A percentile compares a stretch with the other conserved stretches of the same genome.
These are phyloP conservation scores for Arthrobotrys megalospora DNA, from an alignment of 2,329 filamentous ascomycete species.

Conservation along the genomic window DNA sequence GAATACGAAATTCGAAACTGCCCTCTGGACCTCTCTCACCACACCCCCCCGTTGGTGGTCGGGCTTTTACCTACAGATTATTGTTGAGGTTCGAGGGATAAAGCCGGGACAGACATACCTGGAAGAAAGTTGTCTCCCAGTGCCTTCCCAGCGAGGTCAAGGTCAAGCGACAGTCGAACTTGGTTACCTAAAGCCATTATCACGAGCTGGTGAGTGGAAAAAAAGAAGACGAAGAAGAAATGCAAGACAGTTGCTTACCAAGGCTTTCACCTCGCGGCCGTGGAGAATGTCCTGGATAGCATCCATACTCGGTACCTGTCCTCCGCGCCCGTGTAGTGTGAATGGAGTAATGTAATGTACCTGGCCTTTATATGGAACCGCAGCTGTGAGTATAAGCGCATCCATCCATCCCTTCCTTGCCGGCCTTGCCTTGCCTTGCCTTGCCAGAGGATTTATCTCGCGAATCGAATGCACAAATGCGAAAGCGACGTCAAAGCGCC, in stretches of 20 bases:
- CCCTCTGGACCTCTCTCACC: conserved; percentile 26
- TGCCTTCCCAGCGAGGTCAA: conserved; percentile 50
- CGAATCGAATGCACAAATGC: conserved; percentile 51
- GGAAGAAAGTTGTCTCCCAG: conserved; percentile 23
- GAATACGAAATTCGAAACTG: conserved; percentile 39
- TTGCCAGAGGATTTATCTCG: conserved; percentile 28
- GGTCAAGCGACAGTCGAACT: conserved; percentile 51
- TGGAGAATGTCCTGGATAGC: background rate
- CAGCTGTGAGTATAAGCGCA: conserved; percentile 29
- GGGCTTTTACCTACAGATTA: conserved; percentile 48
- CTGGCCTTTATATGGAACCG: conserved; percentile 44
- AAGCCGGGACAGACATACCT: conserved; percentile 9
- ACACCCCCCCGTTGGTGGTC: conserved; percentile 46
- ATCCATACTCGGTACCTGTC: background rate
- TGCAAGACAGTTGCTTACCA: too few relatives aligned
- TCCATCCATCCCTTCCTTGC: conserved; percentile 7
- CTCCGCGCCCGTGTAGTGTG: too few relatives aligned
- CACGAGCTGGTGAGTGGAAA: conserved; percentile 44
- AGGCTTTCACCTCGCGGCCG: too few relatives aligned
- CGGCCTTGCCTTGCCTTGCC: conserved; percentile 4
- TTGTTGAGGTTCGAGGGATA: conserved; percentile 30
- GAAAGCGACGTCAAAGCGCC: conserved; percentile 54
- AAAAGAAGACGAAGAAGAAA: too few relatives aligned
- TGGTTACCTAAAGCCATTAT: conserved; percentile 41
- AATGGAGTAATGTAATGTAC: background rate